Percentiles rank a stretch among this genome's conserved stretches.
phyloP scores from a whole-genome alignment of 768 basidiomycete species.

The Tricholoma furcatifolium region DNA sequence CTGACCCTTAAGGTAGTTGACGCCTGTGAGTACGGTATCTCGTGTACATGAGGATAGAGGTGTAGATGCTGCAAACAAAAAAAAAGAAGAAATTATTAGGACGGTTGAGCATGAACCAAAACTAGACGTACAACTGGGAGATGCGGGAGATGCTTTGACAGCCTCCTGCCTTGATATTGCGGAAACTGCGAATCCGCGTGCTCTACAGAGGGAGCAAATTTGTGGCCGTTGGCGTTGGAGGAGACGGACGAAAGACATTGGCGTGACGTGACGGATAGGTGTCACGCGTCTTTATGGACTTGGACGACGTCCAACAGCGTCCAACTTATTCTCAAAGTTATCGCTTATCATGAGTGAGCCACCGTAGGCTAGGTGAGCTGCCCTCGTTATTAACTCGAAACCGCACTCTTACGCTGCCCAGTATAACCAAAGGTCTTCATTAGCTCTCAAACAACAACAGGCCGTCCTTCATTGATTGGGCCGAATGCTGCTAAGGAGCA shows the following conservation, averaged over 20 bases:
- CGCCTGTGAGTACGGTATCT: constrained; percentile 75
- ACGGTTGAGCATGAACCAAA: not conserved
- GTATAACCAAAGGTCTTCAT: no score
- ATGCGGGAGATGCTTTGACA: constrained; percentile 8
- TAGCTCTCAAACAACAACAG: no score
- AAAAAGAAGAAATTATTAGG: not conserved
- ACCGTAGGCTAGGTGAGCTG: no score
- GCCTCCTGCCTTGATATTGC: constrained; percentile 6
- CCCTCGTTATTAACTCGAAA: no score
- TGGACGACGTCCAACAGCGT: no score
- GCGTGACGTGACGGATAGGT: constrained; percentile 16
- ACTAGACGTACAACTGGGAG: constrained; percentile 4
- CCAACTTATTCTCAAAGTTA: no score
- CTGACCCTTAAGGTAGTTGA: constrained; percentile 83
- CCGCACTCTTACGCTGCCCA: no score
- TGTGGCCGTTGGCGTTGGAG: constrained; percentile 22
- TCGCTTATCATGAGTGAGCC: no score
- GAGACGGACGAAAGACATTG: constrained; percentile 25
- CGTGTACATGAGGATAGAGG: constrained; percentile 63
- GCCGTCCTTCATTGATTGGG: no score
- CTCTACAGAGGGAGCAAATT: constrained; percentile 14
- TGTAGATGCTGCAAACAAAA: constrained; percentile 16
- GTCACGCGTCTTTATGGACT: constrained; percentile 10
- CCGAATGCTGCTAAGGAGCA: no score
- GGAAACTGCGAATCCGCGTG: constrained; percentile 14